Evolutionary conservation across 202 grass and related monocot genomes (phyloP), one percentile per base, ranked within the genome.

Genomic region (Digitaria exilis): DNA sequence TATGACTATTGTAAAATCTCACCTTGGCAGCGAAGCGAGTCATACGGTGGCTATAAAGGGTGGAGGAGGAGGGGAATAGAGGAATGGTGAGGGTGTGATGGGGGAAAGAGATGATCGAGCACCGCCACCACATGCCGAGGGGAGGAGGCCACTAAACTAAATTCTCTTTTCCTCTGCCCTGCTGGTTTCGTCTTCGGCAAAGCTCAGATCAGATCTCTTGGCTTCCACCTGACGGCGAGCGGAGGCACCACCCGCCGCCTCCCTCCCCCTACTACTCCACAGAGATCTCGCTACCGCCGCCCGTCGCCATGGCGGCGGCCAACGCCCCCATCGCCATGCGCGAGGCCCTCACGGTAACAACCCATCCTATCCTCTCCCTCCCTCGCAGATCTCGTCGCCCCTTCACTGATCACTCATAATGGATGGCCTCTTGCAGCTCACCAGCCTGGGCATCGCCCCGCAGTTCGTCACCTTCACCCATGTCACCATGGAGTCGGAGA

Each of bases 381-480:
- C 2, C 18, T 1, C 3, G 39, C 42, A 45, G 66, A 54, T 37
- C 21, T 21, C 63, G 1, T 14, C n/a, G 12, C 50, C 16, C n/a
- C 7, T 37, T n/a, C 31, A 2, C 24, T 29, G 7, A 49, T 56
- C 70, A 3, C 19, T 52, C 18, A 21, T 32, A 5, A 4, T 18
- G 17, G 15, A 21, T 52, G 45, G 14, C 16, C 4, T 39, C 2
- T n/a, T 18, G 72, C 91, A 97, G 94, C 94, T 97, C 35, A 74
- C 87, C 52, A 97, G 91, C 84, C 80, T 97, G 64, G 94, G 91
- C 59, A 94, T 97, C 55, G 88, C 72, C 81, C 85, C 84, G 73
- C 94, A 97, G 86, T 94, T 97, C 82, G 85, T 97, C 57, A 97
- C 94, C 59, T 97, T 97, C 64, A 94, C 91, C 61, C 91, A 97